phyloP scores from a whole-genome alignment of 768 basidiomycete species.

The Tylopilus plumbeoviolaceoides region DNA sequence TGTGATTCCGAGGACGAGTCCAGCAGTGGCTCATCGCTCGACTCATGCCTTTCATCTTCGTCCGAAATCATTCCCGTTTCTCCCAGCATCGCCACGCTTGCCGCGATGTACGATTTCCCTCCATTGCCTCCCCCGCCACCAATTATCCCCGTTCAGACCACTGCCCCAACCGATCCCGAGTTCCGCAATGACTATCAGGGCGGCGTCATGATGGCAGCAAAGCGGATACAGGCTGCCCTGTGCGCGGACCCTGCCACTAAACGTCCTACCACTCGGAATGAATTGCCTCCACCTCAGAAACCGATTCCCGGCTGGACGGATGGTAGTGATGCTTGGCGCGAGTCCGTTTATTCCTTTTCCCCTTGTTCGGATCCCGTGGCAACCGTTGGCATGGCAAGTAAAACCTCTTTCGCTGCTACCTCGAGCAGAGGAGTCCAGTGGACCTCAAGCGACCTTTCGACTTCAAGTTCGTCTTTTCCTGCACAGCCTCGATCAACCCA shows the following conservation, averaged over 20 bases:
- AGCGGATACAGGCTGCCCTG: conserved; percentile 47
- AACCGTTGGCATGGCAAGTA: conserved; percentile 25
- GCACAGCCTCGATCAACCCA: conserved; percentile 20
- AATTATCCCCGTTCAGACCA: conserved; percentile 25
- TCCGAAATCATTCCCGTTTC: conserved; percentile 20
- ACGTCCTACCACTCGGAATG: conserved; percentile 30
- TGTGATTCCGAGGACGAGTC: conserved; percentile 41
- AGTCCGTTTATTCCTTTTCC: conserved; percentile 53
- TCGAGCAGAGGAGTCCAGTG: conserved; percentile 51
- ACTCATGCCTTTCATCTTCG: conserved; percentile 28
- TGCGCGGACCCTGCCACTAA: conserved; percentile 39
- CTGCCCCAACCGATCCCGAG: conserved; percentile 25
- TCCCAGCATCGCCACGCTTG: conserved; percentile 36
- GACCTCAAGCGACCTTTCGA: conserved; percentile 33
- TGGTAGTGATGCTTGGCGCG: conserved; percentile 63
- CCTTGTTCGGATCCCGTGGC: conserved; percentile 36
- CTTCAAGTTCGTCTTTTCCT: conserved; percentile 24
- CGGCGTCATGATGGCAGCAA: conserved; percentile 69
- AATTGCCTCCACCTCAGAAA: conserved; percentile 34
- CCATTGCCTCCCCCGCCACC: conserved; percentile 53
- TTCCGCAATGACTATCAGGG: conserved; percentile 43
- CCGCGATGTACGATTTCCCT: conserved; percentile 43
- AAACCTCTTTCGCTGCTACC: conserved; percentile 46
- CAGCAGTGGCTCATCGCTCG: conserved; percentile 37
- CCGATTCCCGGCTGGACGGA: conserved; percentile 68